Evolutionary conservation across 2,329 filamentous ascomycete species (phyloP).

Genomic region (Penicillium olsonii): DNA sequence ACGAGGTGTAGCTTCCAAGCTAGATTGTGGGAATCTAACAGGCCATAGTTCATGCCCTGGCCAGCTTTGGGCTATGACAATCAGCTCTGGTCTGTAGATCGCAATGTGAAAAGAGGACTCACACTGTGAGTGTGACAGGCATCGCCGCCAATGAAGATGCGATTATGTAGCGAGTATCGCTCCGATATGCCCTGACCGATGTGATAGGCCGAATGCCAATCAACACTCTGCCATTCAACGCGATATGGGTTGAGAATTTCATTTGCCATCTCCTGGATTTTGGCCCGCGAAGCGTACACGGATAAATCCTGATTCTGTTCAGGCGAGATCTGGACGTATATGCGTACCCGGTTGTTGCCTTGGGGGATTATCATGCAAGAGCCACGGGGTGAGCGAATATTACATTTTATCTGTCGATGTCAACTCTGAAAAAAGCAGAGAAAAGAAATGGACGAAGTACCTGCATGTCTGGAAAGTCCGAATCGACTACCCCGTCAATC

Average conservation of each 20-base stretch:
- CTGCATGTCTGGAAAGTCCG: no score
- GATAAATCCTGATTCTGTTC: not conserved
- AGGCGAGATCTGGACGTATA: slow-evolving; percentile 5
- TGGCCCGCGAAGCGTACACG: not conserved
- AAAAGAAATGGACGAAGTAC: no score
- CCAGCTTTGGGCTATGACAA: not conserved
- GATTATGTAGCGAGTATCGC: not conserved
- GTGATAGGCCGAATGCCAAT: slow-evolving; percentile 1
- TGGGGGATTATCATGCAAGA: no score
- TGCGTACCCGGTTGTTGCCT: no score
- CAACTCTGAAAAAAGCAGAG: no score
- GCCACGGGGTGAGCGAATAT: no score
- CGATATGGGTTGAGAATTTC: not conserved
- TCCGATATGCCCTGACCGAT: not conserved
- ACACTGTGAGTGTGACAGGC: not conserved
- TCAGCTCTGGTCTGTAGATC: no score
- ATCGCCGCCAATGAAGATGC: not conserved
- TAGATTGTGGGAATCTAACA: slow-evolving; percentile 1
- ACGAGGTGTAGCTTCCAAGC: slow-evolving; percentile 1
- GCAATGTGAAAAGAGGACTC: not conserved
- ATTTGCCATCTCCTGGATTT: slow-evolving; percentile 2
- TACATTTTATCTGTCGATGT: no score
- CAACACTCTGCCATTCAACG: not conserved
- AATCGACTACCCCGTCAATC: no score
- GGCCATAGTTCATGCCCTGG: slow-evolving; percentile 4